Evolutionary conservation across 2,329 filamentous ascomycete genomes (phyloP).

Genomic region (Colletotrichum filicis): DNA sequence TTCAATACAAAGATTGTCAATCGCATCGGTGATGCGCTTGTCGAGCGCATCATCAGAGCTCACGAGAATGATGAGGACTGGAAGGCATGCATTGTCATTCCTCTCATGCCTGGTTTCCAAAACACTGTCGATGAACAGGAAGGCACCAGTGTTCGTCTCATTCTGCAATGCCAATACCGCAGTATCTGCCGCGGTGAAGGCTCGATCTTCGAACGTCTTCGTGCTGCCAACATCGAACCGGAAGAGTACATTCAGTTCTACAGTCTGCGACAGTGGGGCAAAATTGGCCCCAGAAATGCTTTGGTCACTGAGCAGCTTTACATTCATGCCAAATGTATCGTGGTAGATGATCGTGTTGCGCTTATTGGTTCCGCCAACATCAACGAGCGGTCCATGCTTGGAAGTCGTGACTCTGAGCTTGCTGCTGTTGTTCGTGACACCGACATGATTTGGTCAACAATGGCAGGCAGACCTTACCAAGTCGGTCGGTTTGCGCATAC

Average conservation of each 20-base stretch:
- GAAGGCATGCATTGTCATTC: constrained; percentile 90
- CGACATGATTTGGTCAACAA: constrained; percentile 90
- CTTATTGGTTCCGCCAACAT: constrained; percentile 99
- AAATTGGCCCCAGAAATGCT: constrained; percentile 80
- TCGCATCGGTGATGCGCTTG: constrained; percentile 91
- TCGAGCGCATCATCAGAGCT: constrained; percentile 89
- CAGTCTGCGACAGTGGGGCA: constrained; percentile 90
- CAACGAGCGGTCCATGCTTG: constrained; percentile 96
- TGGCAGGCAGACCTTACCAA: constrained; percentile 89
- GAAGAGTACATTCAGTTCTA: constrained; percentile 98
- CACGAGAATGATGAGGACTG: constrained; percentile 87
- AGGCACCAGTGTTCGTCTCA: constrained; percentile 92
- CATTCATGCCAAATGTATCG: constrained; percentile 96
- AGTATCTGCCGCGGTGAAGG: constrained; percentile 94
- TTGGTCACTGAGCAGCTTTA: constrained; percentile 97
- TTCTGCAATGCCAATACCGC: constrained; percentile 96
- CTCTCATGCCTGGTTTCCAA: constrained; percentile 98
- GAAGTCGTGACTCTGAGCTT: constrained; percentile 90
- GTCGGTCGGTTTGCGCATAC: constrained; percentile 95
- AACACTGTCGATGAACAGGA: constrained; percentile 95
- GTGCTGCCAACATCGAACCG: constrained; percentile 84
- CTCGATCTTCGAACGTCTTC: constrained; percentile 90
- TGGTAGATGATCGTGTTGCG: constrained; percentile 92
- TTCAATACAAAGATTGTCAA: constrained; percentile 91
- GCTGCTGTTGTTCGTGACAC: constrained; percentile 92